phyloP scores from a whole-genome alignment of 2,329 filamentous ascomycete genomes.

The Ambrosiella beaveri region DNA sequence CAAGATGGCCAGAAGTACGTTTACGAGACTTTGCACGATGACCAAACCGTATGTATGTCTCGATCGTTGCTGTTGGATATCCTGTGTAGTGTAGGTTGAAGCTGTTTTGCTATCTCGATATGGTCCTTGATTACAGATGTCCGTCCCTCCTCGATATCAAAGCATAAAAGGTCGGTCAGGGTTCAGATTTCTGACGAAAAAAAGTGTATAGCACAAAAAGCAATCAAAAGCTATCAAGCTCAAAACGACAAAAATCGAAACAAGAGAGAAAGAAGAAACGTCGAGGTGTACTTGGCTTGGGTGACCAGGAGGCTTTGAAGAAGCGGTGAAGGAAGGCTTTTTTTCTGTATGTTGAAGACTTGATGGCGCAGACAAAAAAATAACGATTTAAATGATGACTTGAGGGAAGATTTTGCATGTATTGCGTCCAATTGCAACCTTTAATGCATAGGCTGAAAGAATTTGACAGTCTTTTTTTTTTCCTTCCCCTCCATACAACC shows the following conservation, averaged over 20 bases:
- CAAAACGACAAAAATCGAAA: not conserved
- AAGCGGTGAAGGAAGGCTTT: conserved; percentile 7
- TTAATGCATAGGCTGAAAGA: not conserved
- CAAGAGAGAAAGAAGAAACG: conserved; percentile 9
- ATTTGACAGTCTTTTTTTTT: not conserved
- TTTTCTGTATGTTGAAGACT: not conserved
- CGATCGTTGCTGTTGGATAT: too few species aligned
- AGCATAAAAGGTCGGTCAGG: too few species aligned
- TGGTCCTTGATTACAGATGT: too few species aligned
- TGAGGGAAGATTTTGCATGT: not conserved
- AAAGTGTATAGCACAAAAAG: not conserved
- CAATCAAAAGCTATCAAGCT: not conserved
- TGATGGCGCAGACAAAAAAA: conserved; percentile 6
- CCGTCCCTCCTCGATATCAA: too few species aligned
- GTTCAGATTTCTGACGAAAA: not conserved
- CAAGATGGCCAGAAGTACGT: not conserved
- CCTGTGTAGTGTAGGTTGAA: too few species aligned
- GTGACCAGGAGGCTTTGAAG: conserved; percentile 9
- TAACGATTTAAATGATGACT: not conserved
- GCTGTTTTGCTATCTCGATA: too few species aligned
- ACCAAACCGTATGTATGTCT: too few species aligned
- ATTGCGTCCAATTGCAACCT: not conserved
- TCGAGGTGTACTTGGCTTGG: conserved; percentile 5
- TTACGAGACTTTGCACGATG: too few species aligned
- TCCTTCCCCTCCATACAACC: not conserved